phyloP scores from a whole-genome alignment of 2,329 filamentous ascomycete genomes.

The Fusarium sp. region DNA sequence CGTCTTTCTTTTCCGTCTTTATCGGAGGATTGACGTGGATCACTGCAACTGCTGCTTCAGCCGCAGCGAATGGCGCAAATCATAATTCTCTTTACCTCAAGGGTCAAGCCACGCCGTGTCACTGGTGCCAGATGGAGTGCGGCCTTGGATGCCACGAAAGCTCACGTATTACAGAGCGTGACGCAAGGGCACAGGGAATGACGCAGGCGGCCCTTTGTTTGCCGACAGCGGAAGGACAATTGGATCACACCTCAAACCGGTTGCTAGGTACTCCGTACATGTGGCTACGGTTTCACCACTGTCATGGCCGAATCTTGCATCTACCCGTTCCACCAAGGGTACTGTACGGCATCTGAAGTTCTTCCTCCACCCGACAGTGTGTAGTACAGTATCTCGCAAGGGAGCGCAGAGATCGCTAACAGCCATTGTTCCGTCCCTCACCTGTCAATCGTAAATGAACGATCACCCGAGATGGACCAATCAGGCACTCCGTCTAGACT shows the following conservation, averaged over 20 bases:
- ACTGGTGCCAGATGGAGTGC: conserved; percentile 17
- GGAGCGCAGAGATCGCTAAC: background rate
- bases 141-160: conserved; percentile 6
- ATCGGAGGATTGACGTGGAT: background rate
- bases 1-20: conserved; percentile 22
- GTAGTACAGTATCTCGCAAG: background rate
- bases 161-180: conserved; percentile 8
- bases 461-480: conserved; percentile 10
- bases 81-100: background rate
- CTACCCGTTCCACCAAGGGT: conserved; percentile 1
- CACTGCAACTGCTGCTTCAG: background rate
- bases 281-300: conserved; percentile 31
- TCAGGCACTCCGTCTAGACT: conserved; percentile 1
- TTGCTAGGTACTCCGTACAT: conserved; percentile 8
- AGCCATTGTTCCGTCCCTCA: background rate
- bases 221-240: background rate
- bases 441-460: background rate
- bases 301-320: conserved; percentile 14
- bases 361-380: background rate
- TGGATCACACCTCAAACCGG: conserved; percentile 9
- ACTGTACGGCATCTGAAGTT: background rate
- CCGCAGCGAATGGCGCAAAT: background rate
- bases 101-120: conserved; percentile 14
- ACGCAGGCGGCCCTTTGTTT: conserved; percentile 15
- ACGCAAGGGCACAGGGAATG: conserved; percentile 23